Base-by-base conservation (phyloP, 495 filamentous ascomycete genomes). In the Baudoinia panamericana region DNA sequence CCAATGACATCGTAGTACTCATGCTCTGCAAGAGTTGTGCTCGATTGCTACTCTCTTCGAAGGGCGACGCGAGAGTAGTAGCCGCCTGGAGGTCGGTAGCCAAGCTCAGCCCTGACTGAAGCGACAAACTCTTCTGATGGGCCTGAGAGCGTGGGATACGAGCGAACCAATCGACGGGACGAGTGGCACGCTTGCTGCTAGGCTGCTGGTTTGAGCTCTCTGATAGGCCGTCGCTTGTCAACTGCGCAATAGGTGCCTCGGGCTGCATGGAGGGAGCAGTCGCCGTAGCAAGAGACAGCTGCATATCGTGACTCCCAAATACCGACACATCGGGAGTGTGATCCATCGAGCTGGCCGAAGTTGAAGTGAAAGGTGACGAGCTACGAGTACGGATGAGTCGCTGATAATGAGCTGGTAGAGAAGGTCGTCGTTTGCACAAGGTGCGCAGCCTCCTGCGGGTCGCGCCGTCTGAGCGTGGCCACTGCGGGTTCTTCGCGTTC, bases 381-480 rank as follows among this genome's bases (percentile, higher is more conserved):
- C 72, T 84, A 20, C 78, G 72, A 29, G 76, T 78, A 54, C 78
- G 69, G 52, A 90, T 71, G 52, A 80, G 72, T 30, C 77, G 69
- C 45, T 81, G 75, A 42, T 78, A 77, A 43, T 80, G 74, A 13
- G 75, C 71, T 17, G 75, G 70, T 28, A 76, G 73, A 0, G 68
- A 67, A 29, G 81, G 79, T 53, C 80, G 87, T 43, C 70, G 67
- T 57, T 76, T 84, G 62, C 86, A 93, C 2, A 97, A 64, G 31
- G 81, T 69, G 30, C 88, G 73, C n/a, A 97, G 67, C 47, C 87
- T 73, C 36, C 72, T 70, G 36, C 92, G 70, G 25, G 84, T 93
- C 7, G 82, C 78, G 28, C 79, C 67, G 52, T 84, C 78, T 5
- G 84, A 84, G 52, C 82, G 82, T 25, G 86, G 84, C 84, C 86